A percentile compares a stretch with the other conserved stretches of the same genome.
phyloP scores from a whole-genome alignment of 2,329 filamentous ascomycete genomes.

The Trichophyton mentagrophytes region DNA sequence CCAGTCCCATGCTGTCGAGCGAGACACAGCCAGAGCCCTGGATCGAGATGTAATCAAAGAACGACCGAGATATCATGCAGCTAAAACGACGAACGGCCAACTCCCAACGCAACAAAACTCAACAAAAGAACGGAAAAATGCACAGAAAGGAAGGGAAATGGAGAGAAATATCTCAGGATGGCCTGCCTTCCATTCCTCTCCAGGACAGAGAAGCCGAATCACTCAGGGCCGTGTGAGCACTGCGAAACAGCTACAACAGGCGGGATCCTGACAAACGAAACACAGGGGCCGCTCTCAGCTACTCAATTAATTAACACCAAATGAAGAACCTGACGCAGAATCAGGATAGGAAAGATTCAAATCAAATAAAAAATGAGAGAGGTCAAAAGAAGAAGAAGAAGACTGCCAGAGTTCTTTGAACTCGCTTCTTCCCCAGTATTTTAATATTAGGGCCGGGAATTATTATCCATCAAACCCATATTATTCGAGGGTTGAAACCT shows the following conservation, averaged over 20 bases:
- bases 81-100: not conserved
- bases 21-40: too few species aligned
- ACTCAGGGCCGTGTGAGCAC: not conserved
- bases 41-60: too few species aligned
- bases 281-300: not conserved
- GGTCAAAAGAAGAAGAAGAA: not conserved
- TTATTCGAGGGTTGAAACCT: not conserved
- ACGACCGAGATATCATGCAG: not conserved
- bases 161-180: not conserved
- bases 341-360: too few species aligned
- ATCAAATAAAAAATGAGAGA: too few species aligned
- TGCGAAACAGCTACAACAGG: not conserved
- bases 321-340: not conserved
- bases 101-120: not conserved
- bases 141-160: not conserved
- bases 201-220: not conserved
- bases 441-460: not conserved
- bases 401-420: too few species aligned
- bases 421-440: not conserved
- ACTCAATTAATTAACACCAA: not conserved
- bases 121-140: not conserved
- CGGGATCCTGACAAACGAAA: not conserved
- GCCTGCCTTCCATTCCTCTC: not conserved
- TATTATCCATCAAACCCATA: not conserved
- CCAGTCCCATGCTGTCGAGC: constrained; percentile 3